A percentile compares a stretch with the other conserved stretches of the same genome.
Conservation (phyloP, 2,329 filamentous ascomycete species). For the Raffaelea albimanens region DNA sequence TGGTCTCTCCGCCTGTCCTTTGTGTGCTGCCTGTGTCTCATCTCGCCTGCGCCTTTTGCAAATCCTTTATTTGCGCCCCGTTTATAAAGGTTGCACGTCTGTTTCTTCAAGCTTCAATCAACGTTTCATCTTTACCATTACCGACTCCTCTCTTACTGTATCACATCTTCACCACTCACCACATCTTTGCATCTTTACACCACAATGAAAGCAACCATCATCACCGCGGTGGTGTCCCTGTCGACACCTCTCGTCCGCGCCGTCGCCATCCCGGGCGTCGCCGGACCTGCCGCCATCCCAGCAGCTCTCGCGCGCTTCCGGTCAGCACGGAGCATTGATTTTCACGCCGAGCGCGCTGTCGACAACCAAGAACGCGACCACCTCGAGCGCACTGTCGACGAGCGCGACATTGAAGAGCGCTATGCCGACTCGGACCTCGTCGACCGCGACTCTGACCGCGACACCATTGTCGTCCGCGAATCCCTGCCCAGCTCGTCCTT, state of each 20-base stretch:
- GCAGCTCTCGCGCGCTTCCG: not conserved
- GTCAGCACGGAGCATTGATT: not conserved
- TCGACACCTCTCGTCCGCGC: constrained; percentile 13
- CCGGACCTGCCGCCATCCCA: not conserved
- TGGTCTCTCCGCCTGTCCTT: too few species aligned
- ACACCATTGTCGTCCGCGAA: not conserved
- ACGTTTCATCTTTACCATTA: too few species aligned
- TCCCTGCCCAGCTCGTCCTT: not conserved
- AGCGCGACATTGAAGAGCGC: too few species aligned
- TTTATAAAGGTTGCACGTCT: too few species aligned
- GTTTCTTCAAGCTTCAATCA: too few species aligned
- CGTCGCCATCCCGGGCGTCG: constrained; percentile 12
- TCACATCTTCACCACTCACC: not conserved
- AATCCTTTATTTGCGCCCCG: too few species aligned
- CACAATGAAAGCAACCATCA: constrained; percentile 9
- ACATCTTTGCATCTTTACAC: not conserved
- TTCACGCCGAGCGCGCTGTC: not conserved
- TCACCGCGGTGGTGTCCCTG: constrained; percentile 7
- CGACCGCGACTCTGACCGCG: too few species aligned
- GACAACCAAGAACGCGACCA: constrained; percentile 8
- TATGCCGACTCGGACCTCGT: too few species aligned
- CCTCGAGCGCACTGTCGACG: too few species aligned
- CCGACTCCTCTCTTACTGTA: too few species aligned
- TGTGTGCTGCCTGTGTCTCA: too few species aligned
- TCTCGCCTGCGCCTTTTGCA: too few species aligned